A percentile compares a stretch with the other conserved stretches of the same genome.
phyloP scores from a whole-genome alignment of 2,329 filamentous ascomycete species.

The Arthrobotrys sphaeroides region DNA sequence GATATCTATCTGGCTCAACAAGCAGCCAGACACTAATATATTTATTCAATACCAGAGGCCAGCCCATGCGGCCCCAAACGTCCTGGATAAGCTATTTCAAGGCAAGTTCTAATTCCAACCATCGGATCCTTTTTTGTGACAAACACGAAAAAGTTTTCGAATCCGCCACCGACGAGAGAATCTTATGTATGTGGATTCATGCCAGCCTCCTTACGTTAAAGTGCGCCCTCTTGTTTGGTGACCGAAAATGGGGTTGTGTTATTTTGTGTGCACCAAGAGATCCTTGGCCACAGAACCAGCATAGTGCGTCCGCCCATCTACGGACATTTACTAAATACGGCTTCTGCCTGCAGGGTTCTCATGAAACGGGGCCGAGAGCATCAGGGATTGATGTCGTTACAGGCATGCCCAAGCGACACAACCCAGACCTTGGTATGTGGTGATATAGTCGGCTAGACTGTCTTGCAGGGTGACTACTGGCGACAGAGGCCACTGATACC shows the following conservation, averaged over 20 bases:
- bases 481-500: conserved; percentile 34
- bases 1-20: neutral
- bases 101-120: conserved; percentile 1
- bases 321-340: conserved; percentile 32
- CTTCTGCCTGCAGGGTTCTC: neutral
- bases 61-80: neutral
- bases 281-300: conserved; percentile 1
- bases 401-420: conserved; percentile 28
- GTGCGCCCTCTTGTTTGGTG: conserved; percentile 8
- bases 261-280: conserved; percentile 13
- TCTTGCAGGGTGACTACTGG: conserved; percentile 31
- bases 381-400: neutral
- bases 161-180: neutral
- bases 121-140: conserved; percentile 13
- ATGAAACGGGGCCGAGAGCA: conserved; percentile 10
- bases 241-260: conserved; percentile 1
- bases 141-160: conserved; percentile 6
- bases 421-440: neutral
- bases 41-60: neutral
- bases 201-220: conserved; percentile 5
- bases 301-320: conserved; percentile 4
- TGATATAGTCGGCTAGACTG: conserved; percentile 28
- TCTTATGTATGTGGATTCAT: conserved; percentile 26
- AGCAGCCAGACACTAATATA: conserved; percentile 11
- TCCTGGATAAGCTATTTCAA: conserved; percentile 25